Evolutionary conservation across 257 asterid species (phyloP), one percentile per base, ranked within the genome.

Genomic region (Solanum chiquidenum): DNA sequence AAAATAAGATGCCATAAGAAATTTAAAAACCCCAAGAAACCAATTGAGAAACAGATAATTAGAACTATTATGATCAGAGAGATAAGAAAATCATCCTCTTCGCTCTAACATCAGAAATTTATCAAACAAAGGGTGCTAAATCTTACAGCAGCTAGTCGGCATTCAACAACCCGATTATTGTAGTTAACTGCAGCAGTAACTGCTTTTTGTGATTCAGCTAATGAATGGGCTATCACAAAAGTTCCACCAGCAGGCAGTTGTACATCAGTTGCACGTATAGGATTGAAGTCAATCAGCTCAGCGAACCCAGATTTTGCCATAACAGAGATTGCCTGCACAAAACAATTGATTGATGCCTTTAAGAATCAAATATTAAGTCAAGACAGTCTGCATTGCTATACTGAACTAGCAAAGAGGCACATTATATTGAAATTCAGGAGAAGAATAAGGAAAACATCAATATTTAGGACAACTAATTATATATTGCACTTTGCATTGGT

Each of bases 261-360:
- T 83, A 96, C 96, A 88, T 97, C 98, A 12, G 99, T 92, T 20
- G 98, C 94, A 29, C 94, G 94, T 87, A 97, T 93, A 20, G 99
- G 99, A 88, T 97, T 96, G 93, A 97, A 97, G 92, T 96, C 99
- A 66, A 97, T 96, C 49, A 97, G 98, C 87, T 95, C 95, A n/a
- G 99, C 99, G 34, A 96, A 92, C 33, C 99, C 99, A 74, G 96
- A 92, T 90, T 95, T 94, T 83, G 98, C 99, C 99, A 97, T 97
- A 87, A 95, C 94, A 7, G 98, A 96, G 87, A 96, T 97, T 62
- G 99, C 99, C 77, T 97, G 96, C 58, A 72, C 55, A 87, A 14
- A 64, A 74, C 23, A 14, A n/a, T 25, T 3, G 4, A 35, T 20
- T 34, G 46, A 20, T 73, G 49, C 44, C 49, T 34, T 73, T 34